Percentiles rank a stretch among this genome's conserved stretches.
These are phyloP conservation scores for Actinomucor elegans DNA, from an alignment of 371 early-diverging fungal species.

Conservation along the genomic window DNA sequence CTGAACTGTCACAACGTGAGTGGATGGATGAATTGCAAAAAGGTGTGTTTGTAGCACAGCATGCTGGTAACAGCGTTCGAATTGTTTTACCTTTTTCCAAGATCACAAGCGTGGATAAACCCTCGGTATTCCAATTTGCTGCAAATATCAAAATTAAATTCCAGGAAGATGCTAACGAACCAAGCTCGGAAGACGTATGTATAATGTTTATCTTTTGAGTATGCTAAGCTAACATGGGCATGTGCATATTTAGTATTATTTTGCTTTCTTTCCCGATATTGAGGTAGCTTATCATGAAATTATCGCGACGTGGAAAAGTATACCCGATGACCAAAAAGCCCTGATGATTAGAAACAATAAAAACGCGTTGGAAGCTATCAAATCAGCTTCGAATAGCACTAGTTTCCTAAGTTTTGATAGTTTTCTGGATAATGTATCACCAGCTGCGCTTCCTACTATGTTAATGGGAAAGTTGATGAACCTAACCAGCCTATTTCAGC, in stretches of 20 bases:
- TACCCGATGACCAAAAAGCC: too few relatives aligned
- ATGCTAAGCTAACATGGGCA: not conserved
- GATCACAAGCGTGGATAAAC: constrained; percentile 55
- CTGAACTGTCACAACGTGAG: constrained; percentile 47
- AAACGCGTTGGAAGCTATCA: too few relatives aligned
- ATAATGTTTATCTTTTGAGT: constrained; percentile 15
- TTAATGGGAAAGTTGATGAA: constrained; percentile 23
- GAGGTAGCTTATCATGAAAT: constrained; percentile 13
- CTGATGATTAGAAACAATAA: too few relatives aligned
- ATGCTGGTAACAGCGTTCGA: constrained; percentile 63
- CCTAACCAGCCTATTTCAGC: constrained; percentile 11
- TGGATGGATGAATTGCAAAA: constrained; percentile 64
- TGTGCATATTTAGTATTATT: constrained; percentile 53
- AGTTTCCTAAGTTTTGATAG: constrained; percentile 16
- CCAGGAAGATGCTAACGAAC: constrained; percentile 38
- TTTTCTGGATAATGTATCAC: constrained; percentile 19
- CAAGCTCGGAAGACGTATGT: constrained; percentile 52
- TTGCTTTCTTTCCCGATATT: constrained; percentile 58
- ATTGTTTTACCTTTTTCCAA: constrained; percentile 54
- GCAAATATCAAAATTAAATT: constrained; percentile 56
- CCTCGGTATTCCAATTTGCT: constrained; percentile 52
- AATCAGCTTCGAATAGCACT: too few relatives aligned
- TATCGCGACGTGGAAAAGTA: constrained; percentile 1
- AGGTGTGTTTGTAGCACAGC: constrained; percentile 59
- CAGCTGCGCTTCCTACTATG: constrained; percentile 20